Conservation (phyloP, 169 alveolate species). For the Nephromyces sp. region DNA sequence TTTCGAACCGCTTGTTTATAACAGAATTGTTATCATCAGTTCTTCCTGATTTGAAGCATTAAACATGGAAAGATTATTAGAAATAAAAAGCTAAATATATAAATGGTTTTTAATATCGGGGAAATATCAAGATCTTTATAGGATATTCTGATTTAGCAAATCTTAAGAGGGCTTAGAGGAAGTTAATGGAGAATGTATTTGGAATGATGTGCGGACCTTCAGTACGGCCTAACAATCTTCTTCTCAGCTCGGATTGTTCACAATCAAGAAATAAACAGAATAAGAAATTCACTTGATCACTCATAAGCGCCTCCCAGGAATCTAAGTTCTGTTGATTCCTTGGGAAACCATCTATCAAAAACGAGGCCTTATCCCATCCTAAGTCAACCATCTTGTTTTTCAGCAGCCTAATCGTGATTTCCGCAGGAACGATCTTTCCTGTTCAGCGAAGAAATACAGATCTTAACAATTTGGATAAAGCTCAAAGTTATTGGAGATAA, state of each 20-base stretch:
- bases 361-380: slow-evolving; percentile 70
- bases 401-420: slow-evolving; percentile 76
- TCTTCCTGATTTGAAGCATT: slow-evolving; percentile 76
- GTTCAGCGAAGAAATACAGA: background rate
- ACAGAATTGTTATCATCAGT: slow-evolving; percentile 79
- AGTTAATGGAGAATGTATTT: background rate
- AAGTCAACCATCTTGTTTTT: slow-evolving; percentile 71
- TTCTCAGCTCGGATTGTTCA: slow-evolving; percentile 51
- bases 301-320: slow-evolving; percentile 64
- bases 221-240: slow-evolving; percentile 63
- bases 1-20: slow-evolving; percentile 64
- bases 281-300: slow-evolving; percentile 36
- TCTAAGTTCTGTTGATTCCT: slow-evolving; percentile 74
- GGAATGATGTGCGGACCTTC: slow-evolving; percentile 9
- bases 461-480: too few relatives aligned
- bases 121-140: background rate
- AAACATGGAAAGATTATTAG: background rate
- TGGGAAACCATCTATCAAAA: slow-evolving; percentile 92
- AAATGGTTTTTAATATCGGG: background rate
- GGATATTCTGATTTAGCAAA: background rate
- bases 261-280: slow-evolving; percentile 52
- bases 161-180: too few relatives aligned
- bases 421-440: slow-evolving; percentile 89
- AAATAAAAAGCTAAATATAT: background rate
- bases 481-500: too few relatives aligned